phyloP scores from a whole-genome alignment of 805 yeast genomes.

The Kuraishia ogatae region DNA sequence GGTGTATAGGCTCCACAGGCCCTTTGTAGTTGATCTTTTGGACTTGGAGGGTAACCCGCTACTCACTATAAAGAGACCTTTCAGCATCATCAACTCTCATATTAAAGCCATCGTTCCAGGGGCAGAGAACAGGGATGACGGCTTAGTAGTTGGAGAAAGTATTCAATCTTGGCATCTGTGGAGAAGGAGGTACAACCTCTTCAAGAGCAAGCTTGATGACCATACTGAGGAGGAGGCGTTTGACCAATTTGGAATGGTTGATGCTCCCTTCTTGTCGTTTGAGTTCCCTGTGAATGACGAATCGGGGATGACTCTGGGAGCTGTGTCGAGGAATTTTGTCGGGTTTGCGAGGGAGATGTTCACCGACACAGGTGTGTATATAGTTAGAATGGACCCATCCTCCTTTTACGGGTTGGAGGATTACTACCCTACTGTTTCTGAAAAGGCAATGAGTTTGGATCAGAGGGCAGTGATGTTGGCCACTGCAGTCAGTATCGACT shows the following conservation, averaged over 20 bases:
- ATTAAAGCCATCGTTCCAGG: conserved; percentile 63
- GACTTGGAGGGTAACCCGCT: conserved; percentile 54
- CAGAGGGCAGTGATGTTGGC: conserved; percentile 83
- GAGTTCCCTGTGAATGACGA: conserved; percentile 71
- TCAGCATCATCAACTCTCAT: conserved; percentile 83
- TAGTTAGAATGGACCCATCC: conserved; percentile 72
- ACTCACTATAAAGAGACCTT: conserved; percentile 69
- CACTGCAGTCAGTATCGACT: conserved; percentile 86
- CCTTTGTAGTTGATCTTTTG: conserved; percentile 67
- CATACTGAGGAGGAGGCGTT: conserved; percentile 29
- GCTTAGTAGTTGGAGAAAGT: conserved; percentile 66
- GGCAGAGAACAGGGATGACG: conserved; percentile 27
- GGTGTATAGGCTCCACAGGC: conserved; percentile 76
- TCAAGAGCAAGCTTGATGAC: conserved; percentile 32
- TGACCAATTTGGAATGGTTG: conserved; percentile 80
- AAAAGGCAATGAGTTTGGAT: conserved; percentile 49
- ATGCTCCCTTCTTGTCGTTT: conserved; percentile 80
- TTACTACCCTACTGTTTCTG: conserved; percentile 37
- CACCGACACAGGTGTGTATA: conserved; percentile 92
- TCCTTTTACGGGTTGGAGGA: conserved; percentile 53
- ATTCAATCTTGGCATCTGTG: conserved; percentile 93
- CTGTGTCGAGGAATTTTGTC: conserved; percentile 90
- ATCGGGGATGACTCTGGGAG: conserved; percentile 50
- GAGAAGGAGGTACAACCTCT: conserved; percentile 84
- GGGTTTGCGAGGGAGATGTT: conserved; percentile 89